These are phyloP conservation scores for Cytospora piceae DNA, from an alignment of 2,329 filamentous ascomycete species.

Conservation along the genomic window DNA sequence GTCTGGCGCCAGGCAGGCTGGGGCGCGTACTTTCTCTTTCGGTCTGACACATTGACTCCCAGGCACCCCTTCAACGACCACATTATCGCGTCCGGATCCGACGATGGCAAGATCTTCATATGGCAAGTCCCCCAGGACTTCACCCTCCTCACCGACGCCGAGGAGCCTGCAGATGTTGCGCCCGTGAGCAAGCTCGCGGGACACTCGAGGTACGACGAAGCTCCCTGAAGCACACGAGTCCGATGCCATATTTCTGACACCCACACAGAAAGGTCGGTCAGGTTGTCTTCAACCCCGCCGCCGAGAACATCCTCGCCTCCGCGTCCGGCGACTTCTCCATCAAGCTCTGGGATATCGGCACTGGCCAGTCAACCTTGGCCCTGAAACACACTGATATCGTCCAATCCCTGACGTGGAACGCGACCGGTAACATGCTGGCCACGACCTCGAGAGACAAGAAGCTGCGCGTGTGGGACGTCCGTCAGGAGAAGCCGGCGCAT, in stretches of 20 bases:
- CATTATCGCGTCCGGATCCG: slow-evolving; percentile 89
- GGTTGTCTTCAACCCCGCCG: slow-evolving; percentile 95
- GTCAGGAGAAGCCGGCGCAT: slow-evolving; percentile 85
- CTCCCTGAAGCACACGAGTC: slow-evolving; percentile 23
- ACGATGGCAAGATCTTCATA: slow-evolving; percentile 95
- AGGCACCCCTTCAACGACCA: slow-evolving; percentile 97
- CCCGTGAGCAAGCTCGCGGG: slow-evolving; percentile 82
- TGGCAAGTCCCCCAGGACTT: slow-evolving; percentile 94
- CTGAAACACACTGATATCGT: slow-evolving; percentile 91
- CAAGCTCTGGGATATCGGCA: slow-evolving; percentile 93
- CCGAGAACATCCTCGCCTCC: slow-evolving; percentile 92
- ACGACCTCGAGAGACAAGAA: slow-evolving; percentile 99
- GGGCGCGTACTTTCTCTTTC: neutral
- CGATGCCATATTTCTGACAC: slow-evolving; percentile 6
- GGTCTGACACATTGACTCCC: slow-evolving; percentile 12
- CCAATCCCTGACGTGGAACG: slow-evolving; percentile 95
- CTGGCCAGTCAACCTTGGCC: slow-evolving; percentile 72
- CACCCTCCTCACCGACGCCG: slow-evolving; percentile 79
- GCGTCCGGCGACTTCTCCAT: slow-evolving; percentile 93
- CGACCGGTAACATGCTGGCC: slow-evolving; percentile 80
- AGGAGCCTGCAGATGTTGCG: slow-evolving; percentile 79
- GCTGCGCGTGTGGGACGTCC: slow-evolving; percentile 94
- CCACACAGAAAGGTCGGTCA: slow-evolving; percentile 86
- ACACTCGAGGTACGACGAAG: slow-evolving; percentile 72
- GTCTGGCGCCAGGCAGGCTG: neutral